Percentiles rank a stretch among this genome's conserved stretches.
These are phyloP conservation scores for Podospora pseudoanserina DNA, from an alignment of 495 filamentous ascomycete species.

Conservation along the genomic window DNA sequence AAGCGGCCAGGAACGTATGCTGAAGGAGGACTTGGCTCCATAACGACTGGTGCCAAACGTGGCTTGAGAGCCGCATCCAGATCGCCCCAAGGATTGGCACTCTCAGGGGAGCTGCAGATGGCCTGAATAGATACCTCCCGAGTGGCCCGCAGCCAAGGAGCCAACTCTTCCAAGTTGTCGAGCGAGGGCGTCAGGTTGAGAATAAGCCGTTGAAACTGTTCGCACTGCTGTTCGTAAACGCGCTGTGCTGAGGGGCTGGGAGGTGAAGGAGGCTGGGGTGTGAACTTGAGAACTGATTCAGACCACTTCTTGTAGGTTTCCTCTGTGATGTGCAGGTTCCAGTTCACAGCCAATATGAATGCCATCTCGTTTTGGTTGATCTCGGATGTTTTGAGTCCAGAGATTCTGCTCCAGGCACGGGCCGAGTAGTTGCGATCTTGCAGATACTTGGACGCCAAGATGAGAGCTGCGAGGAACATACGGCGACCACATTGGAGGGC, in stretches of 20 bases:
- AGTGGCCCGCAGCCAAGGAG: slow-evolving; percentile 30
- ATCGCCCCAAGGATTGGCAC: slow-evolving; percentile 9
- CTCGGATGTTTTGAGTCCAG: slow-evolving; percentile 80
- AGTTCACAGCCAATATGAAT: slow-evolving; percentile 84
- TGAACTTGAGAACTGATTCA: slow-evolving; percentile 83
- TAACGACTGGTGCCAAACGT: slow-evolving; percentile 44
- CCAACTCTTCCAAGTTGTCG: slow-evolving; percentile 55
- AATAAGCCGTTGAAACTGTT: slow-evolving; percentile 73
- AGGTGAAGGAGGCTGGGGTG: slow-evolving; percentile 60
- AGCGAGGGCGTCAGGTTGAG: slow-evolving; percentile 74
- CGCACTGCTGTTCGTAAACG: slow-evolving; percentile 44
- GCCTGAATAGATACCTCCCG: slow-evolving; percentile 35
- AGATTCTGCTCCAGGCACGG: slow-evolving; percentile 97
- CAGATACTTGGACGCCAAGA: slow-evolving; percentile 93
- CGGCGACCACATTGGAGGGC: slow-evolving; percentile 94
- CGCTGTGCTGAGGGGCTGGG: slow-evolving; percentile 45
- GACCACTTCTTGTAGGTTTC: slow-evolving; percentile 86
- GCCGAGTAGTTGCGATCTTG: slow-evolving; percentile 98
- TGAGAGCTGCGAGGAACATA: slow-evolving; percentile 93
- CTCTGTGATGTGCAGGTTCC: slow-evolving; percentile 91
- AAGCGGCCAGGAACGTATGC: slow-evolving; percentile 48
- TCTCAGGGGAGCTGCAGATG: slow-evolving; percentile 31
- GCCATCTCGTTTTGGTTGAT: slow-evolving; percentile 97
- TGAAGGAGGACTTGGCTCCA: slow-evolving; percentile 60
- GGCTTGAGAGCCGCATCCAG: background rate